Conservation (phyloP, 176 grass and related monocot genomes). For the Oryza longistaminata region DNA sequence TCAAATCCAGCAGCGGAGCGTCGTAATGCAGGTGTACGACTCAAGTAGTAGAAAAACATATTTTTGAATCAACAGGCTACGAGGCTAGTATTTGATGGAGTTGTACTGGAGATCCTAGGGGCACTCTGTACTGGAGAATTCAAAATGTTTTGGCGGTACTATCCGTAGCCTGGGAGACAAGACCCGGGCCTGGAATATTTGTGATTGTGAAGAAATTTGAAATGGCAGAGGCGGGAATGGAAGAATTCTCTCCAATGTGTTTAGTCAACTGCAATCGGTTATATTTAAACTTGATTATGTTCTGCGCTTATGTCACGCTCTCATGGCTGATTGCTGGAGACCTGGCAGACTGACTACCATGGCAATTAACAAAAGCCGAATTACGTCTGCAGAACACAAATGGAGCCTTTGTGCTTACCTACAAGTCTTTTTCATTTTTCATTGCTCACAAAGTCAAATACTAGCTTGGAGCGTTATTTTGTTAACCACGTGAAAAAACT, state of each 20-base stretch:
- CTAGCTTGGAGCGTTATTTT: background rate
- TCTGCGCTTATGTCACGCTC: background rate
- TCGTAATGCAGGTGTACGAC: background rate
- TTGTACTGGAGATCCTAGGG: background rate
- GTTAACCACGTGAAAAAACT: background rate
- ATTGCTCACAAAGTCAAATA: background rate
- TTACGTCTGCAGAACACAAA: background rate
- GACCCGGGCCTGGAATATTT: background rate
- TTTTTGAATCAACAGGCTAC: background rate
- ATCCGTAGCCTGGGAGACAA: background rate
- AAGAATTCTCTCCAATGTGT: background rate
- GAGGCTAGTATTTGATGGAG: background rate
- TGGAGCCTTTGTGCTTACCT: constrained; percentile 5
- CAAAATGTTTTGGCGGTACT: constrained; percentile 14
- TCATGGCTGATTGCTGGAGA: background rate
- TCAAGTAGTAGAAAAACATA: background rate
- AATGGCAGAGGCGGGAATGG: constrained; percentile 4
- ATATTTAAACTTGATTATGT: background rate
- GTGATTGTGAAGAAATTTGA: constrained; percentile 8
- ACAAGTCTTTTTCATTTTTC: background rate
- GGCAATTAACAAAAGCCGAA: background rate
- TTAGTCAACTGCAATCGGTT: background rate
- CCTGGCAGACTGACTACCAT: background rate
- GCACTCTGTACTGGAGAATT: background rate
- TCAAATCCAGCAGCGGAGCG: background rate